Evolutionary conservation across 169 alveolate genomes (phyloP), one percentile per base, ranked within the genome.

Genomic region (Eimeria tenella): DNA sequence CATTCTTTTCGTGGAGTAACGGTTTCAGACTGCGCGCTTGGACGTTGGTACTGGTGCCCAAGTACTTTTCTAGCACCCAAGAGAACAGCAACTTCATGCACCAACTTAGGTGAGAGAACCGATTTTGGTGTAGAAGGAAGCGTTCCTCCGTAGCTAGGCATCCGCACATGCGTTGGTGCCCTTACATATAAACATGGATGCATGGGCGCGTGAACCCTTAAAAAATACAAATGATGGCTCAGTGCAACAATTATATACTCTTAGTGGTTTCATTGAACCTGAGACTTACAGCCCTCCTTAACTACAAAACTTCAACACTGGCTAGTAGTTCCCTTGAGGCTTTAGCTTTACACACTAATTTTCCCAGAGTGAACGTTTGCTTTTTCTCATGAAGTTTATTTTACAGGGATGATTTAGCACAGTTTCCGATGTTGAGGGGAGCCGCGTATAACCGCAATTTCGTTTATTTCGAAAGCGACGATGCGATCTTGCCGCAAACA

Each of bases 401-500:
- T 31, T 1, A 3, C 73, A 91, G 95, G 79, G 75, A 56, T 31
- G 95, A 91, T 19, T 49, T 91, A 62, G 68, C 86, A 5, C 25
- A 42, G 50, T 91, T 91, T 56, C 88, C 74, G 21, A 58, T 74
- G 1, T 74, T 86, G 50, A 50, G 55, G 7, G 92, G 75, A n/a
- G 92, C 88, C 15, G 86, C 95, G 15, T 91, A 91, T 86, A 91
- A 91, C 92, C 42, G 92, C 68, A 86, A 71, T 19, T 95, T 95
- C 42, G 94, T 94, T 63, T 95, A 91, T 73, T 95, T 94, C 63
- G 97, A 95, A 79, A 93, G 96, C 86, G 97, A 95, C 49, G 95
- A 87, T 56, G 93, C 95, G 17, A 94, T 95, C 42, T 79, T 95
- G 86, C 94, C 96, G 19, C 95, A 94, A 83, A 95, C 97, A 15